phyloP scores from a whole-genome alignment of 805 yeast genomes.

The Monosporozyma siamensis region DNA sequence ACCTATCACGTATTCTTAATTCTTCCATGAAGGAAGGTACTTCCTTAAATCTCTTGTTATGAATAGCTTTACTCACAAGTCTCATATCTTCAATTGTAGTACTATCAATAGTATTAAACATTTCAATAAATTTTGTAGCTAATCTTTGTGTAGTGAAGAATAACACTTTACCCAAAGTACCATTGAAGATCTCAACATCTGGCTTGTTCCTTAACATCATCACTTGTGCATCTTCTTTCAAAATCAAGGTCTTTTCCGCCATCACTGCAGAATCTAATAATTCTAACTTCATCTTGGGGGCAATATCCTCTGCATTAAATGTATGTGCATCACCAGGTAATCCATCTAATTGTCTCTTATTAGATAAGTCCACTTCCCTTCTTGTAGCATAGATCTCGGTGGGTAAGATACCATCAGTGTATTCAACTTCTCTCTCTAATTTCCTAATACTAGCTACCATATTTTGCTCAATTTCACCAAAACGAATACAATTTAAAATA shows the following conservation, averaged over 20 bases:
- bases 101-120: conserved; percentile 21
- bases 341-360: conserved; percentile 39
- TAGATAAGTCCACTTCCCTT: conserved; percentile 73
- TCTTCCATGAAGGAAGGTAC: conserved; percentile 24
- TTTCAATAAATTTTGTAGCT: conserved; percentile 16
- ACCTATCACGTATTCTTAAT: conserved; percentile 16
- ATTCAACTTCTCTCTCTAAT: conserved; percentile 48
- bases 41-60: conserved; percentile 11
- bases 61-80: conserved; percentile 28
- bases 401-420: conserved; percentile 73
- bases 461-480: conserved; percentile 50
- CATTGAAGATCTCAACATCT: conserved; percentile 66
- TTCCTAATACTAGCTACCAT: conserved; percentile 40
- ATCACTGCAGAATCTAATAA: conserved; percentile 49
- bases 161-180: conserved; percentile 71
- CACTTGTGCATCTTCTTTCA: conserved; percentile 87
- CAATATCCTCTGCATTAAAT: conserved; percentile 41
- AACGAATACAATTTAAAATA: conserved; percentile 72
- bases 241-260: conserved; percentile 53
- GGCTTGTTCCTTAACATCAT: conserved; percentile 84
- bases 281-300: conserved; percentile 23
- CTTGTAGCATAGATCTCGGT: conserved; percentile 86
- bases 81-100: conserved; percentile 27
- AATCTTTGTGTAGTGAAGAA: conserved; percentile 29
- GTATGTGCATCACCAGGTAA: conserved; percentile 39